A percentile compares a stretch with the other conserved stretches of the same genome.
Evolutionary conservation across 169 alveolate genomes (phyloP).

Genomic region (Miamiensis avidus): DNA sequence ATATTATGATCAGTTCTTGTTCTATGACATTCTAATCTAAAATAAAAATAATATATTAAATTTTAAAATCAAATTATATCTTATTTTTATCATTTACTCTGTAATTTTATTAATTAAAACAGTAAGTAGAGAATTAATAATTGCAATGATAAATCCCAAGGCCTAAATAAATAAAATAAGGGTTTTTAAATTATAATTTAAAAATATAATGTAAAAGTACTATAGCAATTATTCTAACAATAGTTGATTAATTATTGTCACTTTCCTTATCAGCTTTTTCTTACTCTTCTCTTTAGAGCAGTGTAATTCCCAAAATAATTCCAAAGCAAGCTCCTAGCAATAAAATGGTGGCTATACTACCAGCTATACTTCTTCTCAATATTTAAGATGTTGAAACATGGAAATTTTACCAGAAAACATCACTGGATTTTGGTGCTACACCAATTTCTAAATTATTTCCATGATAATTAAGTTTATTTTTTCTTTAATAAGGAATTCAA

Average conservation of each 20-base stretch:
- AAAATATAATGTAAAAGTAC: too few species aligned
- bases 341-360: not conserved
- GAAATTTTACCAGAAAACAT: constrained; percentile 7
- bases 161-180: too few species aligned
- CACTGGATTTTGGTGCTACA: constrained; percentile 1
- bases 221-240: not conserved
- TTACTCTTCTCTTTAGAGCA: not conserved
- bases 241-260: not conserved
- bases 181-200: too few species aligned
- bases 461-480: not conserved
- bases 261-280: not conserved
- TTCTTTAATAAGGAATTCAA: constrained; percentile 4
- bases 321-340: not conserved
- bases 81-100: not conserved
- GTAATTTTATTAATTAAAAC: not conserved
- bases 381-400: not conserved
- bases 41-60: too few species aligned
- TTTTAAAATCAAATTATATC: not conserved
- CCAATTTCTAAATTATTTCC: not conserved
- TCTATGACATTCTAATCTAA: not conserved
- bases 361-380: not conserved
- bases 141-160: not conserved
- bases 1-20: constrained; percentile 5
- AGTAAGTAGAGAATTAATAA: not conserved
- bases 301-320: constrained; percentile 1